phyloP scores from a whole-genome alignment of 495 filamentous ascomycete species.

The Staphylotrichum longicolle region DNA sequence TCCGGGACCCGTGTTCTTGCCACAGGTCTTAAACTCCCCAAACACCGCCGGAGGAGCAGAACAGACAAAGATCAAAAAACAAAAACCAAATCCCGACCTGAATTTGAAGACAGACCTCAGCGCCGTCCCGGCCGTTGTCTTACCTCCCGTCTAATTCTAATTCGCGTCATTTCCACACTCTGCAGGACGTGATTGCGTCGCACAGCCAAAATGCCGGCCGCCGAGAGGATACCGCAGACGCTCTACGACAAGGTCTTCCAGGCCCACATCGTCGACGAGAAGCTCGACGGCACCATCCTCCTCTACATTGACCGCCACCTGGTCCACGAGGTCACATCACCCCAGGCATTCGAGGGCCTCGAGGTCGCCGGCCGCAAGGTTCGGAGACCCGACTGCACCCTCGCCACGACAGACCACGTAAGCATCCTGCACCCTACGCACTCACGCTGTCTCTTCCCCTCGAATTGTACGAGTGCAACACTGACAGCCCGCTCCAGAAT shows the following conservation, averaged over 20 bases:
- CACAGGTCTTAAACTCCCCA: neutral
- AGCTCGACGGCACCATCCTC: slow-evolving; percentile 85
- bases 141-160: neutral
- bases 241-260: slow-evolving; percentile 98
- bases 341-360: slow-evolving; percentile 97
- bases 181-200: neutral
- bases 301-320: slow-evolving; percentile 96
- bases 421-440: slow-evolving; percentile 25
- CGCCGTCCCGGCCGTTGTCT: neutral
- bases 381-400: slow-evolving; percentile 90
- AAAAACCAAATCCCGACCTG: neutral
- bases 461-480: no score
- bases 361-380: slow-evolving; percentile 82
- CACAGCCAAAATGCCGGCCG: slow-evolving; percentile 67
- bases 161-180: neutral
- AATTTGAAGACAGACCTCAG: no score
- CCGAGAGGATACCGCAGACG: slow-evolving; percentile 74
- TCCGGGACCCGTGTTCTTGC: neutral
- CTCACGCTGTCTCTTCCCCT: no score
- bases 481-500: slow-evolving; percentile 57
- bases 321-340: slow-evolving; percentile 97
- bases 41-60: neutral
- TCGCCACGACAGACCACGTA: slow-evolving; percentile 97
- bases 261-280: slow-evolving; percentile 89
- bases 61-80: neutral